phyloP scores from a whole-genome alignment of 306 rosid genomes.

The Sindora glabra region DNA sequence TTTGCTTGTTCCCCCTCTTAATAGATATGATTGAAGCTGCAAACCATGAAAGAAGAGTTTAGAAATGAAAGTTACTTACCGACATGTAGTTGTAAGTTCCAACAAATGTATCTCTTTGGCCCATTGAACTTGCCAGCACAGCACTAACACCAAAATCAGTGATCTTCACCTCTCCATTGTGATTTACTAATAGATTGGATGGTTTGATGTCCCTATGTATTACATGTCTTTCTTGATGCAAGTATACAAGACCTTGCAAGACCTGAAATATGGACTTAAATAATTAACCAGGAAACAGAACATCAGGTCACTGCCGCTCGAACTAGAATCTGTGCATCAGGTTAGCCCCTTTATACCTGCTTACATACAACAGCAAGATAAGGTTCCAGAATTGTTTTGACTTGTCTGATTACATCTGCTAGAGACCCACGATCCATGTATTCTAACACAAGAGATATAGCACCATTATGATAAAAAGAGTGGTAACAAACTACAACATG shows the following conservation, averaged over 20 bases:
- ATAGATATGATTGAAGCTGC: too few species aligned
- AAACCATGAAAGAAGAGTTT: neutral
- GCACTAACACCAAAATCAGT: slow-evolving; percentile 99
- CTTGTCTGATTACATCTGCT: slow-evolving; percentile 74
- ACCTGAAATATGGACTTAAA: slow-evolving; percentile 45
- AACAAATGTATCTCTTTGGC: slow-evolving; percentile 95
- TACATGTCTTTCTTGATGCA: slow-evolving; percentile 90
- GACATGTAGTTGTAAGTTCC: slow-evolving; percentile 99
- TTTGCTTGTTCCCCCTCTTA: too few species aligned
- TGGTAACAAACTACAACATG: slow-evolving; percentile 91
- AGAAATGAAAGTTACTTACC: slow-evolving; percentile 50
- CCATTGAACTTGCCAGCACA: slow-evolving; percentile 88
- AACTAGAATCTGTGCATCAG: slow-evolving; percentile 12
- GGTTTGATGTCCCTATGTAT: slow-evolving; percentile 98
- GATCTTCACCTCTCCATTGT: slow-evolving; percentile 93
- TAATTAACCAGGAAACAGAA: slow-evolving; percentile 1
- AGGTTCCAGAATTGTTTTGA: slow-evolving; percentile 93
- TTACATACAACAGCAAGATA: slow-evolving; percentile 97
- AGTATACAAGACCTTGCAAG: slow-evolving; percentile 86
- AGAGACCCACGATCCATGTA: slow-evolving; percentile 99
- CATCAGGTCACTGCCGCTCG: neutral
- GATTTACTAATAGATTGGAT: slow-evolving; percentile 90
- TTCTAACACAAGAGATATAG: slow-evolving; percentile 83
- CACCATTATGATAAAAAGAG: slow-evolving; percentile 93
- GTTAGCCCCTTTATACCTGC: slow-evolving; percentile 46